phyloP scores from a whole-genome alignment of 2,329 filamentous ascomycete genomes.

The Xylaria polymorpha region DNA sequence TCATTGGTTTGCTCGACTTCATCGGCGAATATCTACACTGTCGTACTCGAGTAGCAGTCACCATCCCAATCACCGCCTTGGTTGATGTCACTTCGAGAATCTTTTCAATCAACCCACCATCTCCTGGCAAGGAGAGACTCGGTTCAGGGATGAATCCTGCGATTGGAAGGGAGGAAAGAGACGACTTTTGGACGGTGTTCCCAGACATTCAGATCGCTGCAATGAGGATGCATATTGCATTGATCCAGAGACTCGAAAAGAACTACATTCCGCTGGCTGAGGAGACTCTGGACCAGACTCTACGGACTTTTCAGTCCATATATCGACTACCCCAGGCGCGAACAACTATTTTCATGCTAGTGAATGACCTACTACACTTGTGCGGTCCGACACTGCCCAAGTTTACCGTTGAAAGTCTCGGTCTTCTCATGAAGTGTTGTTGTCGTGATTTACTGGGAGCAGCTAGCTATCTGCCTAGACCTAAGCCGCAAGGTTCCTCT shows the following conservation, averaged over 20 bases:
- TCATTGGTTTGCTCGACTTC: slow-evolving; percentile 73
- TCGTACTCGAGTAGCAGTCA: slow-evolving; percentile 73
- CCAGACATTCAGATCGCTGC: slow-evolving; percentile 79
- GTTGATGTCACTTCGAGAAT: slow-evolving; percentile 77
- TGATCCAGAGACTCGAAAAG: slow-evolving; percentile 69
- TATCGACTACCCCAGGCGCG: slow-evolving; percentile 67
- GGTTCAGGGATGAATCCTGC: slow-evolving; percentile 73
- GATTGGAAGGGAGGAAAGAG: slow-evolving; percentile 82
- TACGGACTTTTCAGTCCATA: slow-evolving; percentile 74
- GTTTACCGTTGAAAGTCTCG: slow-evolving; percentile 71
- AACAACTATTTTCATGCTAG: slow-evolving; percentile 68
- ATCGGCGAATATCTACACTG: slow-evolving; percentile 72
- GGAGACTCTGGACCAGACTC: slow-evolving; percentile 75
- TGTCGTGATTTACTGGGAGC: slow-evolving; percentile 78
- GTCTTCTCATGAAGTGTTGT: slow-evolving; percentile 71
- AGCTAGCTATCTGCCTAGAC: slow-evolving; percentile 60
- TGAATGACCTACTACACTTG: slow-evolving; percentile 67
- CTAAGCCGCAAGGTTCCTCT: slow-evolving; percentile 48
- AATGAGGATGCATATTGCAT: slow-evolving; percentile 68
- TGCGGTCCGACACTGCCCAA: slow-evolving; percentile 76
- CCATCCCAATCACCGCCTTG: slow-evolving; percentile 74
- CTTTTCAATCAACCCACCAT: slow-evolving; percentile 71
- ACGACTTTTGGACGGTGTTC: slow-evolving; percentile 78
- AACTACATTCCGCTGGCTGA: slow-evolving; percentile 70
- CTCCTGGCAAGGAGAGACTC: slow-evolving; percentile 56